These are phyloP conservation scores for Nemania sp. DNA, from an alignment of 2,329 filamentous ascomycete genomes.

Conservation along the genomic window DNA sequence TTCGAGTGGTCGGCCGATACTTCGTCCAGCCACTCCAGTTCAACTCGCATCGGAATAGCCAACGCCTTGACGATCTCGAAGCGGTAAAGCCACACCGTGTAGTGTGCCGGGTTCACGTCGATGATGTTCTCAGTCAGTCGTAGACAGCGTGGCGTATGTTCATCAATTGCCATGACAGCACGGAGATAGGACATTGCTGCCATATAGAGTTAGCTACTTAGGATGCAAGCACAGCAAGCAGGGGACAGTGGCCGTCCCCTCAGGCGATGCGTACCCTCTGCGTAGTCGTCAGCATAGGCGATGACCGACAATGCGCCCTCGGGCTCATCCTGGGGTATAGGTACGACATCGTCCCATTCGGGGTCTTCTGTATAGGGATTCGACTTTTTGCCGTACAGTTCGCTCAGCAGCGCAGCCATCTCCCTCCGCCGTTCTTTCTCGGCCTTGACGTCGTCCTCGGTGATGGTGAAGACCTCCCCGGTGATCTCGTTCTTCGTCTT, in stretches of 20 bases:
- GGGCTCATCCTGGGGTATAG: constrained; percentile 83
- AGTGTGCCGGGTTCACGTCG: constrained; percentile 91
- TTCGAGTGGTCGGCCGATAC: constrained; percentile 85
- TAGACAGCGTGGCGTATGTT: constrained; percentile 78
- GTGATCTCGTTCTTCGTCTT: constrained; percentile 31
- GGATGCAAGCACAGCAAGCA: not conserved
- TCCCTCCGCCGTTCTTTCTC: constrained; percentile 54
- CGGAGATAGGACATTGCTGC: constrained; percentile 88
- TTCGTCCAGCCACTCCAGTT: constrained; percentile 84
- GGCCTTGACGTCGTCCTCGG: constrained; percentile 48
- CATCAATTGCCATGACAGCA: constrained; percentile 87
- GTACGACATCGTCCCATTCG: constrained; percentile 81
- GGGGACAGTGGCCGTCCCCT: not conserved
- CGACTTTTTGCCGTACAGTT: constrained; percentile 53
- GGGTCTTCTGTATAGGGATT: constrained; percentile 66
- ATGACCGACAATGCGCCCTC: constrained; percentile 87
- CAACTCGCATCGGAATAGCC: constrained; percentile 66
- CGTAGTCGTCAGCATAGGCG: constrained; percentile 86
- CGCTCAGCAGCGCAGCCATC: constrained; percentile 56
- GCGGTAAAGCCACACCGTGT: constrained; percentile 97
- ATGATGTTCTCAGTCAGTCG: constrained; percentile 89
- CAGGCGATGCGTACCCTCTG: constrained; percentile 62
- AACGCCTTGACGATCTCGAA: constrained; percentile 76
- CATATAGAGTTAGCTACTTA: constrained; percentile 15
- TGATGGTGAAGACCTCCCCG: constrained; percentile 22